Conservation (phyloP, 441 rosid species). For the Corymbia citriodora region DNA sequence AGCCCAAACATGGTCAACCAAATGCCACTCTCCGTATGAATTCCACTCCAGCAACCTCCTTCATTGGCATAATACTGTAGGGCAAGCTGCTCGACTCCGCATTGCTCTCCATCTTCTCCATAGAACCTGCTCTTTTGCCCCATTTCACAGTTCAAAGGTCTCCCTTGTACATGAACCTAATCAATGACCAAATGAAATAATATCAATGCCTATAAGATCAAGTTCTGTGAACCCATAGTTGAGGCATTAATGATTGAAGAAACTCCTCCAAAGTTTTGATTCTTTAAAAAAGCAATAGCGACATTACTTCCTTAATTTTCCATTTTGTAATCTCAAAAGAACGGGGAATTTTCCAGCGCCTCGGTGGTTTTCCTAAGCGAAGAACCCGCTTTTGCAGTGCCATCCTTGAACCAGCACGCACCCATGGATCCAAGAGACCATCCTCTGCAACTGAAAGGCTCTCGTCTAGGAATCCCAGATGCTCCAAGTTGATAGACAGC, state of each 20-base stretch:
- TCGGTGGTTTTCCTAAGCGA: constrained; percentile 90
- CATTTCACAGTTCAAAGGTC: constrained; percentile 76
- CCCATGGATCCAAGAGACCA: constrained; percentile 79
- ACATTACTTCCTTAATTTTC: constrained; percentile 61
- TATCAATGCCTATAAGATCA: background rate
- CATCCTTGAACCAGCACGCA: constrained; percentile 89
- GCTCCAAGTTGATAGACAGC: constrained; percentile 83
- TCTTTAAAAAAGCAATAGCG: background rate
- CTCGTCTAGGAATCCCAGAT: constrained; percentile 57
- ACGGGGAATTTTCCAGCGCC: constrained; percentile 88
- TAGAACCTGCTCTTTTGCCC: constrained; percentile 78
- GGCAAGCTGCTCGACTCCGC: constrained; percentile 96
- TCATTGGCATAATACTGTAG: constrained; percentile 78
- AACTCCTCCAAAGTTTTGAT: background rate
- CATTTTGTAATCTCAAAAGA: constrained; percentile 45
- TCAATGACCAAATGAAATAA: background rate
- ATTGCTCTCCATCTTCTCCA: constrained; percentile 87
- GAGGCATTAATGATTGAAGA: background rate
- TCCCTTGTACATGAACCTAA: constrained; percentile 78
- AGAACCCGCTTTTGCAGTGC: constrained; percentile 79
- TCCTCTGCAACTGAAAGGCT: constrained; percentile 80
- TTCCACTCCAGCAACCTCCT: constrained; percentile 89
- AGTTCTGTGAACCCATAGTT: background rate
- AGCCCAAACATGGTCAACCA: constrained; percentile 90
- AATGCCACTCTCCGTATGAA: constrained; percentile 85